Conservation (phyloP, 345 rosid genomes). For the Aurinia saxatilis region DNA sequence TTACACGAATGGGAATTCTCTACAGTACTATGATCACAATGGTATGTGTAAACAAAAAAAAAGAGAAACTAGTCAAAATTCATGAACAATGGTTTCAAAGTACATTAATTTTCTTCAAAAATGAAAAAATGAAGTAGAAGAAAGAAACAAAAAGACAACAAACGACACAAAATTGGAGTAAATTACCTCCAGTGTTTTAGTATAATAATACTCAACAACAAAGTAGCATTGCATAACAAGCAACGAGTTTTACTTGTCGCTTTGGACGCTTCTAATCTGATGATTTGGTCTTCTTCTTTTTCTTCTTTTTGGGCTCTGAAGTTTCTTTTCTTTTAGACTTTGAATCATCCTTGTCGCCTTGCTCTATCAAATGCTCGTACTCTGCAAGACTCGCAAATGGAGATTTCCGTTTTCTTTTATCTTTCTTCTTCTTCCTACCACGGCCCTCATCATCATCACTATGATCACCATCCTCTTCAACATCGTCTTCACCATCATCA, state of each 20-base stretch:
- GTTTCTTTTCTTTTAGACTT: slow-evolving; percentile 17
- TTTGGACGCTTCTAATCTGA: neutral
- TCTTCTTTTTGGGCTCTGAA: slow-evolving; percentile 35
- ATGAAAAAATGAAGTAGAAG: too few relatives aligned
- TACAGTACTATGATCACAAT: too few relatives aligned
- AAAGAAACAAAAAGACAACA: too few relatives aligned
- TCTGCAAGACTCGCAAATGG: slow-evolving; percentile 88
- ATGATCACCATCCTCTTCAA: slow-evolving; percentile 16
- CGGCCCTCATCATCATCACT: slow-evolving; percentile 22
- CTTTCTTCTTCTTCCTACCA: slow-evolving; percentile 36
- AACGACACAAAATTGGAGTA: slow-evolving; percentile 9
- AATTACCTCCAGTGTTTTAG: too few relatives aligned
- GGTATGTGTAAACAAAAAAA: neutral
- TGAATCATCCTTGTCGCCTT: slow-evolving; percentile 31
- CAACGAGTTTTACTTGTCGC: slow-evolving; percentile 10
- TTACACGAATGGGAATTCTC: neutral
- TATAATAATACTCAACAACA: slow-evolving; percentile 63
- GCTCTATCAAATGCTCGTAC: slow-evolving; percentile 64
- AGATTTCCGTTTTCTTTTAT: slow-evolving; percentile 42
- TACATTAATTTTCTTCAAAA: neutral
- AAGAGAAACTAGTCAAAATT: neutral
- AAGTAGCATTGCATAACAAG: slow-evolving; percentile 21
- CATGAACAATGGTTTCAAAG: neutral
- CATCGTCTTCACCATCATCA: slow-evolving; percentile 32
- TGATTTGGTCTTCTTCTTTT: slow-evolving; percentile 30